Base-by-base conservation (phyloP, 805 yeast species). In the Schwanniomyces polymorphus region DNA sequence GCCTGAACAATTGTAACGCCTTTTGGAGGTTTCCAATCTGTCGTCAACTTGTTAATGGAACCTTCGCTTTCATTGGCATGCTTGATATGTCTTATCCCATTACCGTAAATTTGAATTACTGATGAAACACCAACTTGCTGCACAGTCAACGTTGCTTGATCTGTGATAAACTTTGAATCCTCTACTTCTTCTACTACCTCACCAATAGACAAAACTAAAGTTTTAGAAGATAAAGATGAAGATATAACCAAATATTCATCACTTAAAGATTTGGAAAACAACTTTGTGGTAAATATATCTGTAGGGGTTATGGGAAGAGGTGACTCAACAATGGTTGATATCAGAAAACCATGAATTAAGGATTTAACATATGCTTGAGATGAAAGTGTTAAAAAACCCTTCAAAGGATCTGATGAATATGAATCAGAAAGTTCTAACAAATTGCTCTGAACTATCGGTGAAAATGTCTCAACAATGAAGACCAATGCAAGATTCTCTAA, bases 21-120 rank as follows among this genome's bases (percentile, higher is more conserved):
- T 0, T 85, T 82, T 0, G 97, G 96, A 1, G 96, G 89, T 26
- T 65, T 70, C 98, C 98, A 94, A 51, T 86, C 86, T 0, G 76
- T 65, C 11, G 75, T 65, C n/a, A 67, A 60, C 38, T 66, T 61
- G 16, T 65, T 53, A 21, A 54, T 54, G 2, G 55, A 56, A 4
- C 57, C 54, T n/a, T 42, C 51, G 27, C 37, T 45, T 12, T 44
- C 52, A 10, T 47, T 42, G 7, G 27, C 42, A 39, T 65, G 64
- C 17, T 51, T 54, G 4, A 70, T 63, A 54, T 86, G 89, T 12
- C 85, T 73, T 18, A 92, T 69, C 4, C 94, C 96, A 50, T 80
- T 75, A 0, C 81, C 53, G 60, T 88, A 87, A 1, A 92, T 75
- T 61, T 92, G 99, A 5, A 86, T 79, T 0, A 91, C 61, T 0